A percentile compares a stretch with the other conserved stretches of the same genome.
phyloP scores from a whole-genome alignment of 495 filamentous ascomycete genomes.

The Tuber aestivum region DNA sequence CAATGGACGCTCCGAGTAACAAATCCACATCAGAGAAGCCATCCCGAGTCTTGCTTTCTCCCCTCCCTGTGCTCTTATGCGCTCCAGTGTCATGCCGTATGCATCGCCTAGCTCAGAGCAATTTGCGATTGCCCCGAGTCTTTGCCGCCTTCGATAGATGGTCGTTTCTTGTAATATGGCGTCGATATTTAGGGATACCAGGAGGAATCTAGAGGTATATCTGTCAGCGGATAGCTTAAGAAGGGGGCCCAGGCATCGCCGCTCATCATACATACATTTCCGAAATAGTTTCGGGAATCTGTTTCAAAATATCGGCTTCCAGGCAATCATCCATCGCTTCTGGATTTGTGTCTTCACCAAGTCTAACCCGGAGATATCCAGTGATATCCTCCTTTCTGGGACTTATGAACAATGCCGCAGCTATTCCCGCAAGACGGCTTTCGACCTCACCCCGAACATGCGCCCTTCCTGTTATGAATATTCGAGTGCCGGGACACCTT shows the following conservation, averaged over 20 bases:
- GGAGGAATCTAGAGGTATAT: background rate
- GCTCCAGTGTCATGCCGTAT: background rate
- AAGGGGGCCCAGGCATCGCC: too few relatives aligned
- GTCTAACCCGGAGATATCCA: background rate
- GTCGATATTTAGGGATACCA: background rate
- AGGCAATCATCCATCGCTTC: background rate
- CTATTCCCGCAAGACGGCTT: background rate
- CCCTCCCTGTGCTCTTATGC: background rate
- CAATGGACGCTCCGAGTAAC: background rate
- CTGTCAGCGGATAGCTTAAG: background rate
- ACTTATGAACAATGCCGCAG: background rate
- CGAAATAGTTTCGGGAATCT: background rate
- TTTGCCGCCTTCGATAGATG: background rate
- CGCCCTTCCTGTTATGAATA: background rate
- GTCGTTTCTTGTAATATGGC: background rate
- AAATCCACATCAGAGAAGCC: background rate
- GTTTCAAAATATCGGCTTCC: background rate
- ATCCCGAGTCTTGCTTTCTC: background rate
- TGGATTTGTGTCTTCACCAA: background rate
- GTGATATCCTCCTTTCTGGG: background rate
- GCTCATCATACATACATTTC: background rate
- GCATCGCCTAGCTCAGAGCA: background rate
- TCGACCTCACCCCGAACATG: background rate
- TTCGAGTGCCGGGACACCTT: background rate
- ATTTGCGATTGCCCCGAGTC: background rate